These are phyloP conservation scores for Penicillium brasilianum DNA, from an alignment of 2,329 filamentous ascomycete genomes.

Conservation along the genomic window DNA sequence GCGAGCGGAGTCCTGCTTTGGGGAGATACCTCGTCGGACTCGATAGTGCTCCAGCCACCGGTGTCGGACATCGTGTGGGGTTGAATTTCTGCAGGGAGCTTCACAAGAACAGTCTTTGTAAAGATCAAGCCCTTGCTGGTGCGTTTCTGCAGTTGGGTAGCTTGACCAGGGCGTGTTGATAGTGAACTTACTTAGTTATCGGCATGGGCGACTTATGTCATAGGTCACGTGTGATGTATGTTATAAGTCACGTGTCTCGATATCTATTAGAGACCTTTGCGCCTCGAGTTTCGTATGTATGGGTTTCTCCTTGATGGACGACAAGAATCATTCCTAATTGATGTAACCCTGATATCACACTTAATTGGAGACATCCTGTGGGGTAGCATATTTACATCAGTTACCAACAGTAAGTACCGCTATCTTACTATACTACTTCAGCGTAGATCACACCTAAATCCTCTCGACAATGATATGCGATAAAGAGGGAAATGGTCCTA, in stretches of 20 bases:
- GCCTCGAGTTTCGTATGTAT: background rate
- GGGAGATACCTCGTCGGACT: conserved; percentile 83
- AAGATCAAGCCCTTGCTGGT: background rate
- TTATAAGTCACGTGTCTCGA: background rate
- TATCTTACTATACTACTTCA: too few relatives aligned
- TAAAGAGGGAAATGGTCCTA: background rate
- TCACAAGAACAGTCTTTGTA: background rate
- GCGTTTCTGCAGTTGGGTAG: background rate
- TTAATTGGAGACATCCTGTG: background rate
- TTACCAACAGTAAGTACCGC: too few relatives aligned
- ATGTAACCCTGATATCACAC: background rate
- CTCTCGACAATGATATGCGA: background rate
- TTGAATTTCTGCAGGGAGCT: too few relatives aligned
- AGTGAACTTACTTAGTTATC: too few relatives aligned
- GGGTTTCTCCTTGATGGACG: background rate
- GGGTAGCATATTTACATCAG: background rate
- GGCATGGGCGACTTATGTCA: conserved; percentile 14
- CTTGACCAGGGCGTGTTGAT: conserved; percentile 3
- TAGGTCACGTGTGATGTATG: conserved; percentile 9
- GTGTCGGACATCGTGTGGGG: conserved; percentile 58
- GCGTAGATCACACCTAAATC: too few relatives aligned
- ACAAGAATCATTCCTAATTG: background rate
- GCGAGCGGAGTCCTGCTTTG: conserved; percentile 12
- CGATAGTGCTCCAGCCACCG: conserved; percentile 92
- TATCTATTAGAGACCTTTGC: too few relatives aligned